Base-by-base conservation (phyloP, 352 stramenopile genomes). In the Phytophthora megakarya region DNA sequence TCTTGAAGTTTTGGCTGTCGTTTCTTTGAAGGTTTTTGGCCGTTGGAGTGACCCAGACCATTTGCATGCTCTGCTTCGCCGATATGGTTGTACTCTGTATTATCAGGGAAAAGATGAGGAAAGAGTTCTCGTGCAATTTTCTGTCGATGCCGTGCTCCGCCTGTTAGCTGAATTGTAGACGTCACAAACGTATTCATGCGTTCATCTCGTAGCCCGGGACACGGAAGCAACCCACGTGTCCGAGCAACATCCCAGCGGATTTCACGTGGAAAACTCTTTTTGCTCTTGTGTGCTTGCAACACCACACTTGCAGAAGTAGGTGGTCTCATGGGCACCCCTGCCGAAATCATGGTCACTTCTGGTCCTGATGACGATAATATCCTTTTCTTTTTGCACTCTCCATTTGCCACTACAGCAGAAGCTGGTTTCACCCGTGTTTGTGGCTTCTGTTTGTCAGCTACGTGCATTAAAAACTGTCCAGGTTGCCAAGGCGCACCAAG, bases 91-190 rank as follows among this genome's bases (percentile, higher is more conserved):
- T 58, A 54, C 12, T 66, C 55, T 6, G 39, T 46, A 44, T 33
- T 47, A 42, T 76, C 49, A 3, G 57, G 33, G 46, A 89, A 91
- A 15, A 90, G 58, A 32, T 85, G 74, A 1, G 86, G 83, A 54
- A 90, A 92, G 19, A 92, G 46, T n/a, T 92, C 82, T 43, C 85
- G 72, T 0, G 80, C 83, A 22, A 94, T 84, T 47, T 81, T 84
- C 40, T 87, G 70, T 9, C 80, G 77, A 18, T 86, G 76, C 1
- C 86, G 72, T 22, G 71, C 76, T 16, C 86, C 86, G 46, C 86
- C 86, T 19, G 81, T 92, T 11, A 90, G 53, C 44, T 92, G 83
- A 26, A 85, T 67, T 8, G 83, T 74, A 0, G 71, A 67, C 3
- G 64, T 69, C n/a, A 90, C 83, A 55, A 90, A 89, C 8, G 65